Evolutionary conservation across 2,329 filamentous ascomycete genomes (phyloP).

Genomic region (Beauveria caledonica): DNA sequence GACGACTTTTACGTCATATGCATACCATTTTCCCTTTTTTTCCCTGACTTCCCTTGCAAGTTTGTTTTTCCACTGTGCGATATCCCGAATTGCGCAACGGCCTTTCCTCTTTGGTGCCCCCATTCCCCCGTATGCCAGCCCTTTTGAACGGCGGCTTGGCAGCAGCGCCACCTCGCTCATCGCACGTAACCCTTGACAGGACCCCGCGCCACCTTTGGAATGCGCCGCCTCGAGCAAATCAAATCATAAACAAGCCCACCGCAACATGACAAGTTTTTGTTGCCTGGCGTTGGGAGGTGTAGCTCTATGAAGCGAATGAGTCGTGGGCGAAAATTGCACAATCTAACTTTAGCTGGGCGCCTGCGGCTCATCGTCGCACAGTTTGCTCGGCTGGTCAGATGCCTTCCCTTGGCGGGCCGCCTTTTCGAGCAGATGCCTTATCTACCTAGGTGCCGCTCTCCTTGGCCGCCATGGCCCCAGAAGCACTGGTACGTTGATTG

Average conservation of each 20-base stretch:
- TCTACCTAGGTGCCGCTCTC: neutral
- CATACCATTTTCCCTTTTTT: neutral
- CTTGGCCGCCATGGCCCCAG: too few species aligned
- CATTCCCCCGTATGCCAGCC: neutral
- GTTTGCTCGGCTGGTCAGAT: neutral
- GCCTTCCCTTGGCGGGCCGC: neutral
- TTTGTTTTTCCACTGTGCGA: neutral
- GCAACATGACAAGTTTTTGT: neutral
- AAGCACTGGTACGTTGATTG: neutral
- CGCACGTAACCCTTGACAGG: neutral
- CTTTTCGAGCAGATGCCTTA: neutral
- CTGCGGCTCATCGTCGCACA: neutral
- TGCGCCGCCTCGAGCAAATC: neutral
- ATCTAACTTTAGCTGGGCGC: neutral
- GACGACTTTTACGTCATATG: neutral
- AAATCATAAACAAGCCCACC: neutral
- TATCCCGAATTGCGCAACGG: neutral
- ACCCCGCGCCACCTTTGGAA: constrained; percentile 2
- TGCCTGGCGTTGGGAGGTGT: neutral
- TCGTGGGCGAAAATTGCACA: neutral
- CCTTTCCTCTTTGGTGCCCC: neutral
- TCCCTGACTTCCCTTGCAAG: neutral
- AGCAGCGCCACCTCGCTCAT: neutral
- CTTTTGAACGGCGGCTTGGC: neutral
- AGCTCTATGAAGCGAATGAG: neutral